Evolutionary conservation across 169 alveolate species (phyloP).

Genomic region (Eimeria sp.): DNA sequence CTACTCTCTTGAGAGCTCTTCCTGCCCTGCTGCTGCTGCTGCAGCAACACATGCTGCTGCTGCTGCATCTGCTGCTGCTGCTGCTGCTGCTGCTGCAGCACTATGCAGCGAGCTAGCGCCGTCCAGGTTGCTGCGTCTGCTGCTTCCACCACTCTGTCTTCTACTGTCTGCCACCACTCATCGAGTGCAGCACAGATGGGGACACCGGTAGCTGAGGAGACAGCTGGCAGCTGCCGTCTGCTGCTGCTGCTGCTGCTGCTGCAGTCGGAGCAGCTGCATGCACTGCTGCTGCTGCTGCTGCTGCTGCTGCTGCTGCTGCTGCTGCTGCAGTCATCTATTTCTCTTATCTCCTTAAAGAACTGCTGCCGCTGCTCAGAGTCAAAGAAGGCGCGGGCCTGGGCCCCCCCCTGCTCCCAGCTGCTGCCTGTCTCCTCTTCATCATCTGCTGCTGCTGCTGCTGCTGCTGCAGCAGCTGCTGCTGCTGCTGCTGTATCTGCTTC

Average conservation of each 20-base stretch:
- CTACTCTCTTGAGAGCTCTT: too few relatives aligned
- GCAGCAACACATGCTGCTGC: too few relatives aligned
- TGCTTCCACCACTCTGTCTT: conserved; percentile 67
- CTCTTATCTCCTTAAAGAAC: conserved; percentile 37
- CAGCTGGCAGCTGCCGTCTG: conserved; percentile 49
- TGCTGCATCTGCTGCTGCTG: conserved; percentile 19
- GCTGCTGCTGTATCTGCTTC: not conserved
- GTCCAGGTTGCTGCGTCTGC: conserved; percentile 77
- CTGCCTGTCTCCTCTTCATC: conserved; percentile 58
- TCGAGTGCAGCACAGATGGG: conserved; percentile 71
- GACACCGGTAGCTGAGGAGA: conserved; percentile 41
- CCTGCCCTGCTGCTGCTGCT: conserved; percentile 23
- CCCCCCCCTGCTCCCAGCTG: conserved; percentile 55
- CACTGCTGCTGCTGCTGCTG: not conserved
- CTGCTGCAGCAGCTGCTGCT: conserved; percentile 8
- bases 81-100: conserved; percentile 52
- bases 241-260: conserved; percentile 35
- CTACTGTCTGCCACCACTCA: conserved; percentile 68
- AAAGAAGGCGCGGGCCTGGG: conserved; percentile 61
- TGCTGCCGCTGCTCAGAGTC: conserved; percentile 39
- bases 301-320: conserved; percentile 44
- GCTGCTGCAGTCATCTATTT: conserved; percentile 58
- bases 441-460: conserved; percentile 16
- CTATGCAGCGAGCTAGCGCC: conserved; percentile 14
- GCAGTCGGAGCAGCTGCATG: too few relatives aligned